Percentiles rank a stretch among this genome's conserved stretches.
These are phyloP conservation scores for Avicennia marina DNA, from an alignment of 257 asterid genomes.

Conservation along the genomic window DNA sequence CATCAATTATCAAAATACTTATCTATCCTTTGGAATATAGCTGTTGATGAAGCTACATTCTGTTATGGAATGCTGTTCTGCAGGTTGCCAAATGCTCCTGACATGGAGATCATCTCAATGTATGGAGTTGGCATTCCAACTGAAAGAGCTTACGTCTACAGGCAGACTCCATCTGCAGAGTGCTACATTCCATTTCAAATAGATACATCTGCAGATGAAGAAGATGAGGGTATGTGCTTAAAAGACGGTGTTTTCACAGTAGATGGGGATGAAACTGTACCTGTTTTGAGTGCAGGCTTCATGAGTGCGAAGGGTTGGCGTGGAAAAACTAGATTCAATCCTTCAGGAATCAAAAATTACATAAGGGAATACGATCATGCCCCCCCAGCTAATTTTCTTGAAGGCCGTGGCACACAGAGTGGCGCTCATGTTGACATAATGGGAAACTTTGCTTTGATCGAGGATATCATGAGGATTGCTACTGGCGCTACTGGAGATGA, in stretches of 20 bases:
- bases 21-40: no score
- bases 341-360: constrained; percentile 57
- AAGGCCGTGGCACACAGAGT: constrained; percentile 92
- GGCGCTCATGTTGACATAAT: constrained; percentile 86
- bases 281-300: constrained; percentile 71
- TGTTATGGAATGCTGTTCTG: background rate
- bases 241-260: constrained; percentile 54
- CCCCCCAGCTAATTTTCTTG: constrained; percentile 67
- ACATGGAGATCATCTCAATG: constrained; percentile 70
- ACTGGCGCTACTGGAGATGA: constrained; percentile 72
- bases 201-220: constrained; percentile 57
- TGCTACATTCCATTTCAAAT: constrained; percentile 78
- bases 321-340: constrained; percentile 77
- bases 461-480: constrained; percentile 70
- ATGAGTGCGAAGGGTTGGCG: constrained; percentile 93
- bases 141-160: constrained; percentile 70
- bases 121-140: constrained; percentile 79
- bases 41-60: no score
- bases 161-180: constrained; percentile 46
- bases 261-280: constrained; percentile 84
- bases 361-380: constrained; percentile 73
- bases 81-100: constrained; percentile 87
- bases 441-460: constrained; percentile 82
- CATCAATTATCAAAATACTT: background rate
- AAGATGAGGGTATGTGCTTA: constrained; percentile 42